These are phyloP conservation scores for Solanum commersonii DNA, from an alignment of 257 asterid species.

Conservation along the genomic window DNA sequence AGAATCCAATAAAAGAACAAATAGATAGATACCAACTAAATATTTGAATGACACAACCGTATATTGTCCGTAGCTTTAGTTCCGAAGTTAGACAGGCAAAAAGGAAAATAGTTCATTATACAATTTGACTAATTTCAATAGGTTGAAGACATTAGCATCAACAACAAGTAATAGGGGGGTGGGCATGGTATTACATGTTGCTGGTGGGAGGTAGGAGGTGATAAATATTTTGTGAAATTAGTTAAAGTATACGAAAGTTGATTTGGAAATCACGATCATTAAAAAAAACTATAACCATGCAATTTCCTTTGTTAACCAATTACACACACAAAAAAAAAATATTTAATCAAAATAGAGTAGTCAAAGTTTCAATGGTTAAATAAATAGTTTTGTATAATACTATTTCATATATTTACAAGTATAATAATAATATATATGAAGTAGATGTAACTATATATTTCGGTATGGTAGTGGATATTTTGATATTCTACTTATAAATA, in stretches of 20 bases:
- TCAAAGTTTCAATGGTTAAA: too few species aligned
- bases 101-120: not conserved
- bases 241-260: too few species aligned
- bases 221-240: too few species aligned
- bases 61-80: not conserved
- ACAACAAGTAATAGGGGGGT: not conserved
- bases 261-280: too few species aligned
- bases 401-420: too few species aligned
- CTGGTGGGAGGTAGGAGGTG: too few species aligned
- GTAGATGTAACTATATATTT: too few species aligned
- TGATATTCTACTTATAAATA: not conserved
- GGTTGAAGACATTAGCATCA: not conserved
- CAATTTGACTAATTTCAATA: not conserved
- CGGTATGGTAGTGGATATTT: too few species aligned
- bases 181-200: not conserved
- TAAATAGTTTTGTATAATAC: too few species aligned
- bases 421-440: too few species aligned
- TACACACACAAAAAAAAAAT: too few species aligned
- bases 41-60: not conserved
- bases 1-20: not conserved
- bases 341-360: too few species aligned
- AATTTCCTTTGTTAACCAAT: not conserved
- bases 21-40: not conserved
- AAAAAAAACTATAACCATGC: not conserved
- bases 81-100: not conserved